A percentile compares a stretch with the other conserved stretches of the same genome.
phyloP scores from a whole-genome alignment of 257 asterid species.

The Lavandula angustifolia region DNA sequence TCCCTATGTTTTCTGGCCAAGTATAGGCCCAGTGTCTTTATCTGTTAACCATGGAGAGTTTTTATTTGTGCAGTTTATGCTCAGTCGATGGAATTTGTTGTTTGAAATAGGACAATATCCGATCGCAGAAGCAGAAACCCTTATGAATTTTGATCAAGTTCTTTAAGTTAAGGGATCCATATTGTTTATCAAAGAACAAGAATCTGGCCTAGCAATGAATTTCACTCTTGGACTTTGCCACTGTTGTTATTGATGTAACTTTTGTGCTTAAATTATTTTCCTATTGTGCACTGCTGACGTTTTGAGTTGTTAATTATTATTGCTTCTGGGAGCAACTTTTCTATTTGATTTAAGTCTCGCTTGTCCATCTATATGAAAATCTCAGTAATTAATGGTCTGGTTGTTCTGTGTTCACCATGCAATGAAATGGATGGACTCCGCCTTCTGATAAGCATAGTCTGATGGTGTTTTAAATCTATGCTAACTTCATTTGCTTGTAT shows the following conservation, averaged over 20 bases:
- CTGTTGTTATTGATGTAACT: not conserved
- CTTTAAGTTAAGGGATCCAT: not conserved
- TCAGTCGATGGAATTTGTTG: not conserved
- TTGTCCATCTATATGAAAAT: not conserved
- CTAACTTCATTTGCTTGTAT: constrained; percentile 19
- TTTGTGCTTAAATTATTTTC: too few species aligned
- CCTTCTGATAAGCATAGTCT: not conserved
- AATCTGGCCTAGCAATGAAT: not conserved
- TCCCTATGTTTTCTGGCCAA: not conserved
- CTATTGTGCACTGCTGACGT: not conserved
- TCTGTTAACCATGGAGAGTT: not conserved
- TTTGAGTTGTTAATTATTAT: not conserved
- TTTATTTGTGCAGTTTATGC: constrained; percentile 10
- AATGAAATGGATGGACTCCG: not conserved
- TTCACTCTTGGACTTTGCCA: not conserved
- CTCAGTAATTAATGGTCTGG: too few species aligned
- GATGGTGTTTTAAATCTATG: not conserved
- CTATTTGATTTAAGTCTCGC: constrained; percentile 5
- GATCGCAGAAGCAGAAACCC: constrained; percentile 7
- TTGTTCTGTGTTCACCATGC: not conserved
- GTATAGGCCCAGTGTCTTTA: not conserved
- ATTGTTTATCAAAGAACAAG: not conserved
- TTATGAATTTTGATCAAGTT: not conserved
- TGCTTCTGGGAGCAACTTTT: not conserved
- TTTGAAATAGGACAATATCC: not conserved